Percentiles rank a stretch among this genome's conserved stretches.
Evolutionary conservation across 768 basidiomycete species (phyloP).

Genomic region (Suillus tomentosus): DNA sequence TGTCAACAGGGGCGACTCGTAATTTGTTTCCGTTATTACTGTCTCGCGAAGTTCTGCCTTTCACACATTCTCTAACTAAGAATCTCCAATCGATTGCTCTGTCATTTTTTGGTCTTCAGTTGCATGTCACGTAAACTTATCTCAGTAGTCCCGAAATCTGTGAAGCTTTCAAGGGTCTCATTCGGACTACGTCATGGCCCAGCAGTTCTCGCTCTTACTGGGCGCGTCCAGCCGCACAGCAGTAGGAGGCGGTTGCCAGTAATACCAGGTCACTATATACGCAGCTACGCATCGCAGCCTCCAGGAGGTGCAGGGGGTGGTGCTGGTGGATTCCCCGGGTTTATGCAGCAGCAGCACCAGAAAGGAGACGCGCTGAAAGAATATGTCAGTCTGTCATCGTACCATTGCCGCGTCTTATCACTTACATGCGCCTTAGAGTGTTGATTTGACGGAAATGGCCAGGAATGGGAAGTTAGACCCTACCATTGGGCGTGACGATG

Average conservation of each 20-base stretch:
- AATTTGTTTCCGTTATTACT: not conserved
- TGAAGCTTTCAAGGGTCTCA: slow-evolving; percentile 17
- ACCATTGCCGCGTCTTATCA: slow-evolving; percentile 12
- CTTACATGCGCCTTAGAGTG: slow-evolving; percentile 48
- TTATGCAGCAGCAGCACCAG: slow-evolving; percentile 63
- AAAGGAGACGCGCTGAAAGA: slow-evolving; percentile 89
- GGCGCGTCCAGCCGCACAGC: not conserved
- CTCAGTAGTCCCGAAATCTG: slow-evolving; percentile 4
- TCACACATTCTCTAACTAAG: not conserved
- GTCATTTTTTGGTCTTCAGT: not conserved
- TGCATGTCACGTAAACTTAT: not conserved
- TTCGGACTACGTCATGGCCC: slow-evolving; percentile 25
- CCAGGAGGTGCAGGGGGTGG: slow-evolving; percentile 40
- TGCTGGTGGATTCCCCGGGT: slow-evolving; percentile 59
- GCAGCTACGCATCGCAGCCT: slow-evolving; percentile 52
- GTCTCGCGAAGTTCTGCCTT: too few relatives aligned
- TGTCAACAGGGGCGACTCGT: not conserved
- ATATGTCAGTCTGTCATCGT: slow-evolving; percentile 53
- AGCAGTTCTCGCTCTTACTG: slow-evolving; percentile 15
- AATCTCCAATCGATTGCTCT: not conserved
- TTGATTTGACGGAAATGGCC: slow-evolving; percentile 84
- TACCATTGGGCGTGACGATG: slow-evolving; percentile 87
- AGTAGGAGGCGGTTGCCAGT: not conserved
- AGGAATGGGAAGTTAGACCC: slow-evolving; percentile 87
- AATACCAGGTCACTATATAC: slow-evolving; percentile 15